Percentiles rank a stretch among this genome's conserved stretches.
Evolutionary conservation across 257 asterid genomes (phyloP).

Genomic region (Verbena officinalis): DNA sequence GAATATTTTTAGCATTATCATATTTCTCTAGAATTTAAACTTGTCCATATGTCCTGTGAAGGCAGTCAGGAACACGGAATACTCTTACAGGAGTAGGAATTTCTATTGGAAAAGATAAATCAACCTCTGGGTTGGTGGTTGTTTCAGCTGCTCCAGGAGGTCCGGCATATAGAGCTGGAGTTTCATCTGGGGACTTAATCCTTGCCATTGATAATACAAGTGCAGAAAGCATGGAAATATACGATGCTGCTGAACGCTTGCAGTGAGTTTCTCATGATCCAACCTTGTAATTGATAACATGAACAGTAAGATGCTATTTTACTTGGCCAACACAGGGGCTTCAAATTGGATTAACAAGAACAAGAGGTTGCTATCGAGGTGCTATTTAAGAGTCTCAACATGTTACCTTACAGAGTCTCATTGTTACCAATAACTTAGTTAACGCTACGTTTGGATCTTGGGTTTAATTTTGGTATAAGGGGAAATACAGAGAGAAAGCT

Average conservation of each 20-base stretch:
- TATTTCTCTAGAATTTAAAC: slow-evolving; percentile 30
- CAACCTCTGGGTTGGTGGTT: slow-evolving; percentile 76
- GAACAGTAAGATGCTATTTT: slow-evolving; percentile 11
- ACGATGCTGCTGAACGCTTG: slow-evolving; percentile 91
- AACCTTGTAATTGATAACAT: slow-evolving; percentile 21
- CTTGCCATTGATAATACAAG: slow-evolving; percentile 75
- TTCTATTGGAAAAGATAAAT: slow-evolving; percentile 78
- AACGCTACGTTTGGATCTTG: not conserved
- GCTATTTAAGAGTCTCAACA: not conserved
- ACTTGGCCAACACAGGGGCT: not conserved
- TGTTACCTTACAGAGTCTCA: not conserved
- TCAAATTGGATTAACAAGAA: not conserved
- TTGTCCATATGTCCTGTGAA: slow-evolving; percentile 57
- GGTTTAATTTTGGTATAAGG: not conserved
- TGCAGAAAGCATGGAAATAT: slow-evolving; percentile 83
- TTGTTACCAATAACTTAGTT: not conserved
- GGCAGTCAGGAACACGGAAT: slow-evolving; percentile 97
- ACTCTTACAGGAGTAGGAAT: slow-evolving; percentile 92
- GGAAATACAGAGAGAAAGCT: slow-evolving; percentile 4
- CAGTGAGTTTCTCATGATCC: slow-evolving; percentile 64
- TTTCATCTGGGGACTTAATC: slow-evolving; percentile 81
- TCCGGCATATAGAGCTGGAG: slow-evolving; percentile 91
- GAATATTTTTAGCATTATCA: slow-evolving; percentile 2
- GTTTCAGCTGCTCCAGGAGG: slow-evolving; percentile 94
- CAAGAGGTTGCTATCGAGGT: not conserved